A percentile compares a stretch with the other conserved stretches of the same genome.
phyloP scores from a whole-genome alignment of 371 early-diverging fungal species.

The Mucor lusitanicus region DNA sequence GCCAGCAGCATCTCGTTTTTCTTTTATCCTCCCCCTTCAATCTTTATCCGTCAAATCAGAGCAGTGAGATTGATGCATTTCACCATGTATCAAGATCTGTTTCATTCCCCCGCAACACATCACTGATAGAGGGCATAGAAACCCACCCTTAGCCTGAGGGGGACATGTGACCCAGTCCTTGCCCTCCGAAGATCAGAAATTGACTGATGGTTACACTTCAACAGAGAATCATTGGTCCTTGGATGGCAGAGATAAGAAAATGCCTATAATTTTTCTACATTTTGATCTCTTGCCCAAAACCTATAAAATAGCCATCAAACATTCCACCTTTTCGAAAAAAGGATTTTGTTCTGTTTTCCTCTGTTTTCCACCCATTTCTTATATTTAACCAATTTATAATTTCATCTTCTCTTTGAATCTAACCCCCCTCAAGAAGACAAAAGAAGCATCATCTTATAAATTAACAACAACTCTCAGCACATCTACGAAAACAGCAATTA shows the following conservation, averaged over 20 bases:
- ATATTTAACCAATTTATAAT: constrained; percentile 1
- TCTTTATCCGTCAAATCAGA: constrained; percentile 4
- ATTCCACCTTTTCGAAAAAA: background rate
- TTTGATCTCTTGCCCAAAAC: background rate
- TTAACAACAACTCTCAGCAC: background rate
- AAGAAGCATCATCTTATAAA: background rate
- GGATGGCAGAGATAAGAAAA: constrained; percentile 20
- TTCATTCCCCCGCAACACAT: background rate
- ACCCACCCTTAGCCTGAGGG: background rate
- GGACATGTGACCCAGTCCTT: constrained; percentile 14
- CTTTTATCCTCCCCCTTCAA: background rate
- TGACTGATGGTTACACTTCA: constrained; percentile 10
- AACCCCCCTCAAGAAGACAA: background rate
- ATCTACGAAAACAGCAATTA: background rate
- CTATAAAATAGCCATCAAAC: background rate
- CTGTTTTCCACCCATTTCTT: constrained; percentile 1
- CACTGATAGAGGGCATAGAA: background rate
- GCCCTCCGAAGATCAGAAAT: background rate
- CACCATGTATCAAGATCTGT: background rate
- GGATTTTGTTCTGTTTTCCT: background rate
- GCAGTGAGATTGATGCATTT: background rate
- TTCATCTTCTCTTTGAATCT: background rate
- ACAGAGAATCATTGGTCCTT: constrained; percentile 22
- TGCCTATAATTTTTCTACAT: constrained; percentile 13
- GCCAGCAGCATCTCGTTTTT: background rate